A percentile compares a stretch with the other conserved stretches of the same genome.
These are phyloP conservation scores for Erigeron canadensis DNA, from an alignment of 129 eudicot genomes.

Conservation along the genomic window DNA sequence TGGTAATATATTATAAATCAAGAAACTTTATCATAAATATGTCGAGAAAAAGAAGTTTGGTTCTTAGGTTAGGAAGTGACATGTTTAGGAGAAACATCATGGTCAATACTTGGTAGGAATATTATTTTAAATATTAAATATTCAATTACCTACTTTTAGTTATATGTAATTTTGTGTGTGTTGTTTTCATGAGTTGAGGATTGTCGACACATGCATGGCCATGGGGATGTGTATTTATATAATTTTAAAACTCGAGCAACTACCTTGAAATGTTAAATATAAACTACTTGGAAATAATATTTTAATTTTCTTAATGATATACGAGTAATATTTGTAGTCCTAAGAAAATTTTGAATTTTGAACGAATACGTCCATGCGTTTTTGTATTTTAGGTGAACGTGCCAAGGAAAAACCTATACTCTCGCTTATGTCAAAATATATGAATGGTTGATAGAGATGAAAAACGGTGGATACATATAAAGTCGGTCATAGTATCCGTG, in stretches of 20 bases:
- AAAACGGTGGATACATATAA: too few relatives aligned
- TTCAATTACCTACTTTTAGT: not conserved
- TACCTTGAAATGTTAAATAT: conserved; percentile 11
- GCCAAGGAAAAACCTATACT: not conserved
- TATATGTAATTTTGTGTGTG: not conserved
- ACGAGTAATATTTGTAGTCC: not conserved
- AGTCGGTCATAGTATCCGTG: too few relatives aligned
- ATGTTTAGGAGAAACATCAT: conserved; percentile 24
- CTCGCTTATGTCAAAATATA: not conserved
- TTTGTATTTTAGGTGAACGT: conserved; percentile 17
- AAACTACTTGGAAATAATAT: too few relatives aligned
- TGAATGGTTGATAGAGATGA: not conserved
- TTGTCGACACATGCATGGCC: conserved; percentile 24
- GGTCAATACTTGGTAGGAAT: conserved; percentile 13
- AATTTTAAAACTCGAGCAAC: conserved; percentile 10
- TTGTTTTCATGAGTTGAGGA: not conserved
- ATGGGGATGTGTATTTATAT: conserved; percentile 18
- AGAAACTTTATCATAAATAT: too few relatives aligned
- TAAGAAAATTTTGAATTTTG: not conserved
- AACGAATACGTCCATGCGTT: not conserved
- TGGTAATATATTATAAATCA: too few relatives aligned
- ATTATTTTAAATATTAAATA: too few relatives aligned
- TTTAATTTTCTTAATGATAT: too few relatives aligned
- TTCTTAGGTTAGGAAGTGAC: not conserved
- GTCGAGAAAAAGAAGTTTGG: too few relatives aligned